Conservation (phyloP, 306 rosid species). For the Dryas drummondii region DNA sequence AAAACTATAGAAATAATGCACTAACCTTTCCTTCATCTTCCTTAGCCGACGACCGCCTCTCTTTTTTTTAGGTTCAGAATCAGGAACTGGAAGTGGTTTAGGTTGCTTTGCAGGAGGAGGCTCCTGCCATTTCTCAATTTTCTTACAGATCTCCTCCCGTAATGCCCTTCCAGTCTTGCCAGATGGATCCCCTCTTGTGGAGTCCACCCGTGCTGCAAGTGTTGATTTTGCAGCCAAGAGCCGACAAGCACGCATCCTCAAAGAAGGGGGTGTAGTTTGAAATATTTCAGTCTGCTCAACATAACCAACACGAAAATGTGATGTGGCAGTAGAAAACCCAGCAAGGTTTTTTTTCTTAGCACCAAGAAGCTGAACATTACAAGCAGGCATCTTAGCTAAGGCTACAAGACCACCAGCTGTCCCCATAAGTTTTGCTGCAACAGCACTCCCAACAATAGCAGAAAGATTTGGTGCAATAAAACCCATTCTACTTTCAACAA, state of each 20-base stretch:
- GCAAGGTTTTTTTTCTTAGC: constrained; percentile 92
- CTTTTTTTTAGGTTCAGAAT: constrained; percentile 96
- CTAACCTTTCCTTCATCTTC: constrained; percentile 88
- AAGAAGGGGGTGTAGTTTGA: constrained; percentile 82
- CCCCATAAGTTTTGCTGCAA: constrained; percentile 97
- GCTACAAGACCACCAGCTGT: constrained; percentile 82
- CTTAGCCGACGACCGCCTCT: constrained; percentile 92
- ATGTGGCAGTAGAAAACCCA: constrained; percentile 92
- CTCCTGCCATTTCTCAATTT: constrained; percentile 99
- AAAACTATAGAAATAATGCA: neutral
- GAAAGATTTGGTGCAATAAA: constrained; percentile 95
- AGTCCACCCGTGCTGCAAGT: constrained; percentile 93
- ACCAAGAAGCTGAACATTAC: constrained; percentile 99
- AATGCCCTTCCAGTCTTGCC: constrained; percentile 68
- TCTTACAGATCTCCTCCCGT: constrained; percentile 71
- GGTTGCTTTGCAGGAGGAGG: constrained; percentile 99
- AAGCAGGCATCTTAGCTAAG: constrained; percentile 96
- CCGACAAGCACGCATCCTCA: constrained; percentile 89
- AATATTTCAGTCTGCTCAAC: constrained; percentile 89
- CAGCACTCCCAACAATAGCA: constrained; percentile 88
- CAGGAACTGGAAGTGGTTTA: constrained; percentile 95
- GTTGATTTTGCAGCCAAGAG: constrained; percentile 82
- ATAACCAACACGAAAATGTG: constrained; percentile 89
- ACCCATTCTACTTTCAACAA: constrained; percentile 98
- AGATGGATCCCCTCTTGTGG: constrained; percentile 87